Evolutionary conservation across 2,329 filamentous ascomycete species (phyloP), one percentile per base, ranked within the genome.

Genomic region (Aciculosporium take): DNA sequence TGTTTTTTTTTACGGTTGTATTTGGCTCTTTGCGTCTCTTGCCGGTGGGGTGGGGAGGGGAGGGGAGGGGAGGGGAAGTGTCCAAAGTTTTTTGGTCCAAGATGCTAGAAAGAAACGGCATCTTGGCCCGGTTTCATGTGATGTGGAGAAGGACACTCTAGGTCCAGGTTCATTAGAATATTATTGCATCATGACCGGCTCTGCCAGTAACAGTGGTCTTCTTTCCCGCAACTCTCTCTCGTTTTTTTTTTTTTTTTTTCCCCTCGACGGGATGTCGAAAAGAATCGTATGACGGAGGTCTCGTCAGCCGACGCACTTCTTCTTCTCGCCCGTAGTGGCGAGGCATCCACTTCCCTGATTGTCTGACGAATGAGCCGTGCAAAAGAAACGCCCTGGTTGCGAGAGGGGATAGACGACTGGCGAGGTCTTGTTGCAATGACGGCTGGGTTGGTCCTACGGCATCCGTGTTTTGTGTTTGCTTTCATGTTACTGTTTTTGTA

Each of bases 21-120:
- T n/a, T 34, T 34, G 32, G 59, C 58, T 62, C 57, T 62, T 59
- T 57, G 58, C 57, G 58, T 62, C 58, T 60, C 55, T 52, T 51
- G 51, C n/a, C n/a, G n/a, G n/a, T n/a, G n/a, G 53, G 53, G 53
- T 56, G 56, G 53, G 24, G 9, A 21, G n/a, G 20, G 20, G 20
- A 35, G n/a, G 53, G 53, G 53, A 56, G 56, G 53, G 24, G 9
- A 21, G n/a, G 20, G 20, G 20, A 35, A 17, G 33, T 36, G 20
- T 53, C 57, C 59, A 59, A 58, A 33, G 53, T 54, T 59, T 54
- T 56, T 60, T 53, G 56, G 58, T 59, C 57, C 52, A 56, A 56
- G 53, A 53, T 53, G 56, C 49, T 57, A n/a, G n/a, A 20, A 13
- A 20, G 25, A 29, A 53, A 56, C 54, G 54, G 56, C 57, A 51